These are phyloP conservation scores for Sugiyamaella lignohabitans DNA, from an alignment of 805 yeast species.

Conservation along the genomic window DNA sequence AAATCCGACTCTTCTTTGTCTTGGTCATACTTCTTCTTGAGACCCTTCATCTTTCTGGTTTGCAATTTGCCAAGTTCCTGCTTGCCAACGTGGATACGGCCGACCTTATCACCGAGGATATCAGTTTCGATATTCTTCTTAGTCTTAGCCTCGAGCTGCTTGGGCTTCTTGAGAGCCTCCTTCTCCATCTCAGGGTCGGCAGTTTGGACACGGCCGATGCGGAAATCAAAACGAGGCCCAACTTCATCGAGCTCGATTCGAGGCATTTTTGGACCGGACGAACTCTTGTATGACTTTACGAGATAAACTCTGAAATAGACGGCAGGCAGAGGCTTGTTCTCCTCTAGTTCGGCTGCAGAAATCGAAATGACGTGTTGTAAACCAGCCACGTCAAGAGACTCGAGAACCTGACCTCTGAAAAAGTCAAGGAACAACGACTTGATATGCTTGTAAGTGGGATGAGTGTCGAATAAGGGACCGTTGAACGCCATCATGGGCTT, in stretches of 20 bases:
- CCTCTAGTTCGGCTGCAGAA: constrained; percentile 69
- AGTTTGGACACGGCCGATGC: constrained; percentile 75
- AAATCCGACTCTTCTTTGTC: constrained; percentile 39
- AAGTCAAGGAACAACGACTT: constrained; percentile 88
- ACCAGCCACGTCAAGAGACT: constrained; percentile 88
- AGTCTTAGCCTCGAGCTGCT: constrained; percentile 69
- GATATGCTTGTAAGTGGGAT: constrained; percentile 77
- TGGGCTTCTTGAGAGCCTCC: constrained; percentile 79
- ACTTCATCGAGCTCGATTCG: constrained; percentile 91
- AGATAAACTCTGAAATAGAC: constrained; percentile 89
- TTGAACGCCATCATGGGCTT: constrained; percentile 93
- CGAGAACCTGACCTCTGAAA: constrained; percentile 74
- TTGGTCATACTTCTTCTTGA: constrained; percentile 82
- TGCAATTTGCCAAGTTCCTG: constrained; percentile 88
- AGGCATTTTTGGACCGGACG: constrained; percentile 74
- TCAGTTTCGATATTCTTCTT: constrained; percentile 88
- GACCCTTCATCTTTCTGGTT: constrained; percentile 98
- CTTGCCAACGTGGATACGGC: constrained; percentile 91
- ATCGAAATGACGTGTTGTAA: constrained; percentile 84
- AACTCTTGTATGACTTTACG: constrained; percentile 67
- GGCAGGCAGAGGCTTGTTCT: constrained; percentile 62
- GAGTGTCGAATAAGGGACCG: constrained; percentile 84
- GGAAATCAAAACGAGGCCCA: constrained; percentile 93
- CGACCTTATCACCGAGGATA: constrained; percentile 91
- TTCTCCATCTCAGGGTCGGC: constrained; percentile 85